phyloP scores from a whole-genome alignment of 2,329 filamentous ascomycete genomes.

The Aphanoascus verrucosus region DNA sequence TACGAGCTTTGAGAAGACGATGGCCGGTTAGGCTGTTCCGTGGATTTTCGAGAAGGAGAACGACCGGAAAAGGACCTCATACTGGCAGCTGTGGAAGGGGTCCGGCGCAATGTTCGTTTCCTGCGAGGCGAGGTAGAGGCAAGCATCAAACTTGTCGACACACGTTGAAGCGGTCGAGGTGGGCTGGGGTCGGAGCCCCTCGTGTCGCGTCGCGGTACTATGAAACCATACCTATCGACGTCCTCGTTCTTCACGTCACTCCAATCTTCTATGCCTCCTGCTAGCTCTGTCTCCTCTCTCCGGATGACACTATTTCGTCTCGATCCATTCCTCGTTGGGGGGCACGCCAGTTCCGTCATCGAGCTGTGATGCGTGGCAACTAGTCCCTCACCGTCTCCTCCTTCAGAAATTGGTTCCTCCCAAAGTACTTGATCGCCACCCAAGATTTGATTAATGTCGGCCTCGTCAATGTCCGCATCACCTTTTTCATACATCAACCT shows the following conservation, averaged over 20 bases:
- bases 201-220: constrained; percentile 33
- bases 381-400: constrained; percentile 23
- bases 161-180: constrained; percentile 43
- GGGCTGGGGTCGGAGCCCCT: constrained; percentile 24
- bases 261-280: constrained; percentile 57
- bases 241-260: constrained; percentile 48
- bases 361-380: constrained; percentile 21
- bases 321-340: constrained; percentile 21
- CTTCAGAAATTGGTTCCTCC: constrained; percentile 29
- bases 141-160: constrained; percentile 49
- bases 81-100: constrained; percentile 39
- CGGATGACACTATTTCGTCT: constrained; percentile 29
- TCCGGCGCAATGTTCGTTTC: constrained; percentile 42
- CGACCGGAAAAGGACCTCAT: constrained; percentile 35
- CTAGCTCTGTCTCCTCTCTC: constrained; percentile 46
- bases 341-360: constrained; percentile 22
- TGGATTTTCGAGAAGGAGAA: constrained; percentile 33
- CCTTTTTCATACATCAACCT: constrained; percentile 54
- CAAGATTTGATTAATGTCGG: constrained; percentile 30
- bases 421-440: constrained; percentile 31
- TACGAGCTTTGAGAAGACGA: constrained; percentile 39
- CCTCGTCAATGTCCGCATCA: constrained; percentile 43
- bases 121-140: constrained; percentile 46
- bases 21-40: constrained; percentile 36
- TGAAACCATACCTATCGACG: constrained; percentile 57